These are phyloP conservation scores for Vigna trinervia DNA, from an alignment of 306 rosid genomes.

Conservation along the genomic window DNA sequence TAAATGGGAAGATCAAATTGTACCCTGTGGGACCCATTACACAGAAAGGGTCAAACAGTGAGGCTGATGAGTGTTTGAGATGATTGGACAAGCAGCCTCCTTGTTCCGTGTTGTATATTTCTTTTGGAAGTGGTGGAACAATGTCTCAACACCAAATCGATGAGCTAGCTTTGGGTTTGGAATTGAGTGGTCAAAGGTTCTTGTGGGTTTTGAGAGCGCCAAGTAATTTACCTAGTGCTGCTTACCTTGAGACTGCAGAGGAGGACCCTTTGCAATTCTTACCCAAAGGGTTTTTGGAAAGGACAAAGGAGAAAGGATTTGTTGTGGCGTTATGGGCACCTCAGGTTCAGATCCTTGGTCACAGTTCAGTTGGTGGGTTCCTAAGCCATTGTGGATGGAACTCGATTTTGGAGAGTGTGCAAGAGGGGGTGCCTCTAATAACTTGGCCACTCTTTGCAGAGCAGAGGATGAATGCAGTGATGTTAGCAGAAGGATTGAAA, in stretches of 20 bases:
- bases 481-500: not conserved
- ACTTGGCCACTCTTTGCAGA: slow-evolving; percentile 19
- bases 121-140: slow-evolving; percentile 61
- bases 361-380: not conserved
- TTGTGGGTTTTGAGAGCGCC: slow-evolving; percentile 56
- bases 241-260: slow-evolving; percentile 30
- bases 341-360: not conserved
- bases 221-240: slow-evolving; percentile 30
- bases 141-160: slow-evolving; percentile 46
- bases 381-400: slow-evolving; percentile 6
- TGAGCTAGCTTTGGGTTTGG: slow-evolving; percentile 54
- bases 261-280: slow-evolving; percentile 37
- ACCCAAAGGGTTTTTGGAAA: not conserved
- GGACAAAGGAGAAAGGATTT: not conserved
- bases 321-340: slow-evolving; percentile 11
- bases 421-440: slow-evolving; percentile 13
- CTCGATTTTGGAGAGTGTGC: not conserved
- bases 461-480: slow-evolving; percentile 1
- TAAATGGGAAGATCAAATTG: not conserved
- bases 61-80: slow-evolving; percentile 12
- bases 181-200: slow-evolving; percentile 46
- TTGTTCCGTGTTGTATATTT: slow-evolving; percentile 47
- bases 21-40: slow-evolving; percentile 49
- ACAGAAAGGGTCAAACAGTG: slow-evolving; percentile 35
- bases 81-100: slow-evolving; percentile 46